phyloP scores from a whole-genome alignment of 2,329 filamentous ascomycete genomes.

The Fusarium chaquense region DNA sequence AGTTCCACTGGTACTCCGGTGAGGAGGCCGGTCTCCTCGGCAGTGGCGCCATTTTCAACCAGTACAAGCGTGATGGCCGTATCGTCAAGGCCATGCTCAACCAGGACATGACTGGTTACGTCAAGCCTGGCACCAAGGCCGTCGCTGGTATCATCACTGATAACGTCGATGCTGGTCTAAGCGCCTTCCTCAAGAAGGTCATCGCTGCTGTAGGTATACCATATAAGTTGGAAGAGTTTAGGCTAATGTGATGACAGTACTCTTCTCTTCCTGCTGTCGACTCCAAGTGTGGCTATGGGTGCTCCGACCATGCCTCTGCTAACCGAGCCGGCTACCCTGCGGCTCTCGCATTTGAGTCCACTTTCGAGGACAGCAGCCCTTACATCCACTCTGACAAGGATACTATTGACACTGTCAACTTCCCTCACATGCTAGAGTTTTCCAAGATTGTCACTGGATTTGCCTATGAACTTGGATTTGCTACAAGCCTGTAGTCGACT shows the following conservation, averaged over 20 bases:
- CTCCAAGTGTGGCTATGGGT: conserved; percentile 67
- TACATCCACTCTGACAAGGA: conserved; percentile 81
- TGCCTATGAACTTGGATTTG: conserved; percentile 67
- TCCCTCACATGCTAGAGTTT: conserved; percentile 75
- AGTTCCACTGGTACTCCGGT: conserved; percentile 89
- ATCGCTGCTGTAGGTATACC: conserved; percentile 43
- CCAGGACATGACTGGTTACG: conserved; percentile 60
- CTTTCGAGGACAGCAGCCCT: conserved; percentile 71
- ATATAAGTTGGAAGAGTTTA: fast-evolving
- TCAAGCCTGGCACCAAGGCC: conserved; percentile 47
- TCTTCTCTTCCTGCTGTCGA: conserved; percentile 57
- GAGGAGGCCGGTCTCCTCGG: conserved; percentile 85
- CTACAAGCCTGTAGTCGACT: conserved; percentile 15
- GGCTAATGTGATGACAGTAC: conserved; percentile 42
- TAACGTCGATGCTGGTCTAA: conserved; percentile 53
- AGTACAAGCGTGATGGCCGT: conserved; percentile 50
- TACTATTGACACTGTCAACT: conserved; percentile 75
- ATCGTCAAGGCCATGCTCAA: conserved; percentile 59
- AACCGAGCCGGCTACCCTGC: conserved; percentile 74
- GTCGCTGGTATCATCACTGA: conserved; percentile 56
- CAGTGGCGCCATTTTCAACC: conserved; percentile 66
- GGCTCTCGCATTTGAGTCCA: conserved; percentile 72
- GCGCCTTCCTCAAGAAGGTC: conserved; percentile 54
- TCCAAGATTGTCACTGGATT: conserved; percentile 63
- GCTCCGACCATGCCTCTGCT: conserved; percentile 72